A percentile compares a stretch with the other conserved stretches of the same genome.
These are phyloP conservation scores for Ceratobasidium sp. DNA, from an alignment of 1,284 basidiomycete genomes.

Conservation along the genomic window DNA sequence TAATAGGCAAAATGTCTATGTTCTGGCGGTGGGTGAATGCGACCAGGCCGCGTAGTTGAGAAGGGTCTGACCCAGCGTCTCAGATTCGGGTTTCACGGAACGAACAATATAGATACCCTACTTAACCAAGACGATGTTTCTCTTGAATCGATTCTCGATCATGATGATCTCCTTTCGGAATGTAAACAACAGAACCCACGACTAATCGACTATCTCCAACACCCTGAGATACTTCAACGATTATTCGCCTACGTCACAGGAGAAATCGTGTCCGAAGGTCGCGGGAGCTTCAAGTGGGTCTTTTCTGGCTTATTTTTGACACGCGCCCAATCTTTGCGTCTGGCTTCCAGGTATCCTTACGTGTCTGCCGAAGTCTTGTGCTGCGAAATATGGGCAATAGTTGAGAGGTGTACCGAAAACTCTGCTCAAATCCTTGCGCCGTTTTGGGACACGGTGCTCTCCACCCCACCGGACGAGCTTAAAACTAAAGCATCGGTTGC, in stretches of 20 bases:
- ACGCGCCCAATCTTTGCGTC: not conserved
- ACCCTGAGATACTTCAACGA: constrained; percentile 79
- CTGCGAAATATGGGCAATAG: constrained; percentile 93
- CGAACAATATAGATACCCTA: constrained; percentile 80
- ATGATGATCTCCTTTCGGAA: constrained; percentile 93
- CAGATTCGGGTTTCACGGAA: constrained; percentile 87
- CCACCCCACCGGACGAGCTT: constrained; percentile 79
- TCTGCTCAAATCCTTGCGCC: constrained; percentile 73
- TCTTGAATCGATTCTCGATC: constrained; percentile 91
- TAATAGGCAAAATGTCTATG: constrained; percentile 28
- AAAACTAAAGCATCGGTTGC: constrained; percentile 76
- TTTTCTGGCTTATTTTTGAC: not conserved
- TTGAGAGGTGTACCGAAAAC: constrained; percentile 85
- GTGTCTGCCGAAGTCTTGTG: constrained; percentile 95
- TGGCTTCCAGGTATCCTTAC: constrained; percentile 79
- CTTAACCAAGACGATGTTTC: constrained; percentile 82
- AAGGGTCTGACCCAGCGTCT: not conserved
- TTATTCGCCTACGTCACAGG: constrained; percentile 86
- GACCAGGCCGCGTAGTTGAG: not conserved
- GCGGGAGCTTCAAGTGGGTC: constrained; percentile 76
- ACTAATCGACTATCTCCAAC: constrained; percentile 84
- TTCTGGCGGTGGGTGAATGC: constrained; percentile 32
- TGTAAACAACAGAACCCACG: constrained; percentile 94
- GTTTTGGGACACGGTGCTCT: constrained; percentile 94
- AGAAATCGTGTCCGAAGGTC: constrained; percentile 79